phyloP scores from a whole-genome alignment of 2,329 filamentous ascomycete species.

The Albophoma yamanashiensis region DNA sequence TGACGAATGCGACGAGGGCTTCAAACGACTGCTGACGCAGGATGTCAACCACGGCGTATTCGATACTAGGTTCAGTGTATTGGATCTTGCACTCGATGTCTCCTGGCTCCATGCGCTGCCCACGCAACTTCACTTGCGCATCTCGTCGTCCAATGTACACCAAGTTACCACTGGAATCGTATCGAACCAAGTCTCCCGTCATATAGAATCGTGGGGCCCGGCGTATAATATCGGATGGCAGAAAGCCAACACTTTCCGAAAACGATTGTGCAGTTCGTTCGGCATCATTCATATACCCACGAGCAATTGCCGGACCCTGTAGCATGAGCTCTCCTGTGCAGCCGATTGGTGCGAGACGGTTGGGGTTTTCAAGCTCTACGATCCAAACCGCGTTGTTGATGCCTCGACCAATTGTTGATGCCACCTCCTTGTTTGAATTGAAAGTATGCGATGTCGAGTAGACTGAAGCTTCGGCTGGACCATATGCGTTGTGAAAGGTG shows the following conservation, averaged over 20 bases:
- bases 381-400: slow-evolving; percentile 5
- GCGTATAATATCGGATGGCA: slow-evolving; percentile 8
- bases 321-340: slow-evolving; percentile 5
- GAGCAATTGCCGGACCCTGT: slow-evolving; percentile 25
- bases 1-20: slow-evolving; percentile 3
- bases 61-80: neutral
- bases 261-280: slow-evolving; percentile 1
- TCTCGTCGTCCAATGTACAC: slow-evolving; percentile 1
- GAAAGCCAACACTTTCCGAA: slow-evolving; percentile 8
- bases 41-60: slow-evolving; percentile 4
- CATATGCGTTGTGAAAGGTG: slow-evolving; percentile 7
- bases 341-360: slow-evolving; percentile 1
- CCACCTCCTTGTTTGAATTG: slow-evolving; percentile 3
- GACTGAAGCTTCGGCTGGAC: slow-evolving; percentile 8
- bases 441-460: slow-evolving; percentile 5
- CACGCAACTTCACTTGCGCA: slow-evolving; percentile 8
- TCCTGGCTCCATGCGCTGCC: slow-evolving; percentile 11
- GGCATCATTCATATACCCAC: slow-evolving; percentile 27
- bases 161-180: neutral
- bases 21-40: neutral
- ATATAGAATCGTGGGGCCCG: slow-evolving; percentile 3
- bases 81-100: slow-evolving; percentile 10
- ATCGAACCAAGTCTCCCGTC: slow-evolving; percentile 7
- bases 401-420: slow-evolving; percentile 4
- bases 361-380: neutral